Conservation (phyloP, 495 filamentous ascomycete genomes). For the Tuber melanosporum region DNA sequence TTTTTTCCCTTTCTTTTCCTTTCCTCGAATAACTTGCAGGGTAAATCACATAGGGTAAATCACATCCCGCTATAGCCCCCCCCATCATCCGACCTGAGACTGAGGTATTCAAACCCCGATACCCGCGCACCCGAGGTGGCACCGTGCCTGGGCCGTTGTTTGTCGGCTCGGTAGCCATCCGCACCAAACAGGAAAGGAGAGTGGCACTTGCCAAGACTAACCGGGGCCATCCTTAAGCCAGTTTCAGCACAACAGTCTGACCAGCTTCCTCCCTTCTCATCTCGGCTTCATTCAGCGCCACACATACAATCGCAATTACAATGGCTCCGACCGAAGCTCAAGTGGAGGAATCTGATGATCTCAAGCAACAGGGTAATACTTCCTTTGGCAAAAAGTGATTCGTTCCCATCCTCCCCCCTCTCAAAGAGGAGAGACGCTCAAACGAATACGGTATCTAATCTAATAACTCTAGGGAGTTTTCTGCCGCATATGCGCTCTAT, state of each 20-base stretch:
- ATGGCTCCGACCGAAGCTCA: constrained; percentile 36
- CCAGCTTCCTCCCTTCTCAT: neutral
- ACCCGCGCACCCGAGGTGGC: neutral
- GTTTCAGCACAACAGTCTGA: neutral
- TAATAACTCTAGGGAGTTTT: constrained; percentile 27
- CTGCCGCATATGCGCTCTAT: constrained; percentile 30
- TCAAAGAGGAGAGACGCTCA: neutral
- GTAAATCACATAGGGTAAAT: neutral
- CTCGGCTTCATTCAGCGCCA: neutral
- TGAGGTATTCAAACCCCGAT: neutral
- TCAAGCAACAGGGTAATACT: constrained; percentile 33
- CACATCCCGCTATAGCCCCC: neutral
- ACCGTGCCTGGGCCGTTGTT: neutral
- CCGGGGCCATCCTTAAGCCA: too few relatives aligned
- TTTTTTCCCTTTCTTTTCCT: neutral
- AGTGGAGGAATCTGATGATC: constrained; percentile 28
- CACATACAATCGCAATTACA: neutral
- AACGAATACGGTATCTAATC: neutral
- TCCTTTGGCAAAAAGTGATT: constrained; percentile 34
- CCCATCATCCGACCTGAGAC: neutral
- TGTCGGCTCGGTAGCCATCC: neutral
- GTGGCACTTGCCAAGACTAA: neutral
- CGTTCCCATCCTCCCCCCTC: neutral
- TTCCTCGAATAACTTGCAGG: neutral
- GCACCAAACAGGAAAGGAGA: neutral